These are phyloP conservation scores for Acanthamoeba lenticulata DNA, from an alignment of 208 protist species.

Conservation along the genomic window DNA sequence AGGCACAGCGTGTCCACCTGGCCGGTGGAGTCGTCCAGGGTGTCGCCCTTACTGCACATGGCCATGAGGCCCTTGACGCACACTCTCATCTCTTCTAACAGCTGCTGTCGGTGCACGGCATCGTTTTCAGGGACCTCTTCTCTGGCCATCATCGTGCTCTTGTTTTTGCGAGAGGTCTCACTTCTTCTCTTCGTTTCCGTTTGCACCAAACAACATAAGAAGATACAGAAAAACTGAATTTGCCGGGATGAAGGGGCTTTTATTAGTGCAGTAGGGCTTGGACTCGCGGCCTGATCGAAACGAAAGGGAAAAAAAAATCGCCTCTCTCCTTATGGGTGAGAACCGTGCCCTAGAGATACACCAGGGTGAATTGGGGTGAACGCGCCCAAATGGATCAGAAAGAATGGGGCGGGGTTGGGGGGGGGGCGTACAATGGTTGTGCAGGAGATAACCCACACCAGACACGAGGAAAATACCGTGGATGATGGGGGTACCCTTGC, in stretches of 20 bases:
- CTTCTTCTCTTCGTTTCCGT: background rate
- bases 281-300: too few relatives aligned
- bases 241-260: too few relatives aligned
- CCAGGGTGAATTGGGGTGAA: background rate
- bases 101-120: background rate
- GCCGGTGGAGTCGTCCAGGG: background rate
- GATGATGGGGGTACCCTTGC: background rate
- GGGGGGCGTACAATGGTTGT: background rate
- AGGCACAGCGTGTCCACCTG: background rate
- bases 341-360: background rate
- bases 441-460: background rate
- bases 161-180: too few relatives aligned
- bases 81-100: background rate
- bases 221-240: background rate
- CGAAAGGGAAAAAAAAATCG: too few relatives aligned
- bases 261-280: too few relatives aligned
- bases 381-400: too few relatives aligned
- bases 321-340: conserved; percentile 22
- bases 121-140: background rate
- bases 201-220: too few relatives aligned
- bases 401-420: background rate
- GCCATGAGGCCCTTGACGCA: background rate
- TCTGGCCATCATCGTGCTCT: background rate
- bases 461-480: background rate
- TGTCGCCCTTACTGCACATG: background rate